Base-by-base conservation (phyloP, 2,329 filamentous ascomycete genomes). In the Fusarium protoensiforme region DNA sequence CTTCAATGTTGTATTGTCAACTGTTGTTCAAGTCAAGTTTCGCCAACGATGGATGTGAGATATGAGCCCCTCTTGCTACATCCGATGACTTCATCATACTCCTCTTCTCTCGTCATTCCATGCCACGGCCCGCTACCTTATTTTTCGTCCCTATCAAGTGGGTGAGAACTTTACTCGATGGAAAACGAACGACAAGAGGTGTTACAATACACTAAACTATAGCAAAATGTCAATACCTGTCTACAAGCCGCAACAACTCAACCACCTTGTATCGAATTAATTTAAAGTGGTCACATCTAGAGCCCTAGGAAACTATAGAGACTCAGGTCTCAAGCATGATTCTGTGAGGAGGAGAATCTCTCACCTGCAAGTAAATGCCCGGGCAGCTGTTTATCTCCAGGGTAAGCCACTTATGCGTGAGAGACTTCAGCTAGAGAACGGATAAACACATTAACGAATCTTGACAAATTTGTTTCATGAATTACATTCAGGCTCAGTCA, bases 51-150 rank as follows among this genome's bases (percentile, higher is more conserved):
- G 18, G 6, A 13, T 31, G 31, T 22, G 53, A 56, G 24, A 14
- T 48, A 13, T 39, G 46, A 65, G 6, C 31, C 13, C 29, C 41
- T 57, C 48, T 14, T 14, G 10, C 43, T 39, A 46, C 36, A 48
- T 18, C 18, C 7, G 56, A 68, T 68, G 63, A 63, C 57, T 67
- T 68, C 63, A 68, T 68, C 53, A 22, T 33, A 27, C 27, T 53
- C 46, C 6, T 18, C 22, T 22, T 61, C 54, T 36, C 48, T 56
- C 62, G 65, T 65, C 62, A 68, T 68, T 5, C 39, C 9, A 13
- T 43, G 56, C 31, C 24, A 38, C 53, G 7, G 46, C 16, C 61
- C 36, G 35, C 11, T n/a, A 59, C 24, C 24, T 33, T 22, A 43
- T 16, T 35, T 39, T 33, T 22, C 7, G 36, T 22, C 27, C 11